These are phyloP conservation scores for Dactylellina drechsleri DNA, from an alignment of 2,329 filamentous ascomycete genomes.

Conservation along the genomic window DNA sequence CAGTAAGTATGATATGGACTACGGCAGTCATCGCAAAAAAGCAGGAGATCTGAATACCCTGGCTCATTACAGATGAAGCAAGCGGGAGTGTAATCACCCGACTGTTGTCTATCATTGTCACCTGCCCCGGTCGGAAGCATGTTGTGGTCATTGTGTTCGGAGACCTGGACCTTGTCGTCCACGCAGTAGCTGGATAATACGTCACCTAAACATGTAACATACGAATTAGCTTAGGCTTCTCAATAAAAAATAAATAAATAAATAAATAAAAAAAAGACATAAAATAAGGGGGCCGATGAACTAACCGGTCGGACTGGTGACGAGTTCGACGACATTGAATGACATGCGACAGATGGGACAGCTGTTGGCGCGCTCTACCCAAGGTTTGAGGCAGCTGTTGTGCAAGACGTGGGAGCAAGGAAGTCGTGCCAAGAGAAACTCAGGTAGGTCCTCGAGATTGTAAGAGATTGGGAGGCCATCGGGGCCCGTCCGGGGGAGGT, in stretches of 20 bases:
- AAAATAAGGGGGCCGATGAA: background rate
- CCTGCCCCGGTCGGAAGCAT: constrained; percentile 76
- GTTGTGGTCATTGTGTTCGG: constrained; percentile 82
- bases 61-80: constrained; percentile 85
- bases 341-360: constrained; percentile 94
- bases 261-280: constrained; percentile 6
- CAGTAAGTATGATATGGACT: constrained; percentile 91
- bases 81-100: constrained; percentile 71
- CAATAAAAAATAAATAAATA: constrained; percentile 1
- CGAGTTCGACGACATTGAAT: constrained; percentile 90
- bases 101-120: constrained; percentile 69
- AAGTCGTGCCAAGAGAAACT: constrained; percentile 60
- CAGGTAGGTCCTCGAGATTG: constrained; percentile 60
- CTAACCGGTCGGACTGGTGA: constrained; percentile 60
- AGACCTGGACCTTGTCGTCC: constrained; percentile 86
- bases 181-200: constrained; percentile 71
- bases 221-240: constrained; percentile 15
- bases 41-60: constrained; percentile 83
- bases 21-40: constrained; percentile 92
- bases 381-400: constrained; percentile 89
- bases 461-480: constrained; percentile 65
- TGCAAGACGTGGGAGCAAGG: constrained; percentile 89
- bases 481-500: constrained; percentile 60
- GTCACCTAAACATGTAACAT: constrained; percentile 27
- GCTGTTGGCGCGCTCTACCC: constrained; percentile 96